A percentile compares a stretch with the other conserved stretches of the same genome.
These are phyloP conservation scores for Aspergillus sp. DNA, from an alignment of 2,329 filamentous ascomycete genomes.

Conservation along the genomic window DNA sequence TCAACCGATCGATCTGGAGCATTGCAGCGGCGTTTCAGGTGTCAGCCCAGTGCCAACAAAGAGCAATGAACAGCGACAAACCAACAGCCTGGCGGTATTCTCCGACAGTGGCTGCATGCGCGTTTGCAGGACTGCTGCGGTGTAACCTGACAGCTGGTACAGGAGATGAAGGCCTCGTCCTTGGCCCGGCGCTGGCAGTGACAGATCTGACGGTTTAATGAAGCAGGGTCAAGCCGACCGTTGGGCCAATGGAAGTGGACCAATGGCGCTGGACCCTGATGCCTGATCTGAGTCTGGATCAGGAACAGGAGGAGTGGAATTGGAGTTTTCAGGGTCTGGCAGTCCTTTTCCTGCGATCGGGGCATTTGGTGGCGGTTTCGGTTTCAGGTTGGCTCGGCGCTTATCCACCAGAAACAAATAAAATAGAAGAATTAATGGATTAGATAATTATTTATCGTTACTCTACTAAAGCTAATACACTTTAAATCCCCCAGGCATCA, in stretches of 20 bases:
- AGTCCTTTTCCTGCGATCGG: background rate
- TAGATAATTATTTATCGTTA: no score
- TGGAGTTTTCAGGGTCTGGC: background rate
- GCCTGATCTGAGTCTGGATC: background rate
- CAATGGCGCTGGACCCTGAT: background rate
- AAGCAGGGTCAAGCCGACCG: background rate
- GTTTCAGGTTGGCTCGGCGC: background rate
- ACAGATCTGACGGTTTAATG: background rate
- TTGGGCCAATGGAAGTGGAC: no score
- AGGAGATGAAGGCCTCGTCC: no score
- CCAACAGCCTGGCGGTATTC: background rate
- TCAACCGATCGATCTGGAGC: background rate
- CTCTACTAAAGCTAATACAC: constrained; percentile 17
- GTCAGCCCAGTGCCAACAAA: background rate
- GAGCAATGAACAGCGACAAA: background rate
- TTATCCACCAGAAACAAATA: background rate
- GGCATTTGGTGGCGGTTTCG: background rate
- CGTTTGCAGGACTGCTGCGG: background rate
- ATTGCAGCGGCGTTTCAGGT: background rate
- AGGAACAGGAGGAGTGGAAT: background rate
- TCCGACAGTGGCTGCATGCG: background rate
- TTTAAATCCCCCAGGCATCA: constrained; percentile 43
- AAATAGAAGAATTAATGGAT: no score
- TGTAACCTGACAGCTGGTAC: background rate
- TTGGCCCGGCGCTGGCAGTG: background rate